Evolutionary conservation across 202 grass and related monocot genomes (phyloP).

Genomic region (Alloteropsis angusta): DNA sequence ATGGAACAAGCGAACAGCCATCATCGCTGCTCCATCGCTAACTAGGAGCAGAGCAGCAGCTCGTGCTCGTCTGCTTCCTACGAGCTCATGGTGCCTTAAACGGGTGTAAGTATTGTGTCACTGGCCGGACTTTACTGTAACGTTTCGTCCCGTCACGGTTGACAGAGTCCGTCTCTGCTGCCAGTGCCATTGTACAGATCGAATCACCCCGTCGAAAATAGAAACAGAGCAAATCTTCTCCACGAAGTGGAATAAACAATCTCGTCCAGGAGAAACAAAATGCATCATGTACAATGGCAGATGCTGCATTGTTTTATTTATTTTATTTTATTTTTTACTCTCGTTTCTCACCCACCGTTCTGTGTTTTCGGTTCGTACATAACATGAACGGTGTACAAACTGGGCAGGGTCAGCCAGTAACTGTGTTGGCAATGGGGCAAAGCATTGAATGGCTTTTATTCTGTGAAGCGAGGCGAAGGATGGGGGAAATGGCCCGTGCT

Average conservation of each 20-base stretch:
- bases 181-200: background rate
- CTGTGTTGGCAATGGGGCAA: background rate
- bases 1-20: background rate
- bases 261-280: background rate
- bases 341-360: background rate
- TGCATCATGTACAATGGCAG: background rate
- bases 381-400: background rate
- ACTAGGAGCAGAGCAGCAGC: background rate
- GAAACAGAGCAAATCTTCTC: background rate
- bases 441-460: conserved; percentile 26
- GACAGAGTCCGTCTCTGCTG: background rate
- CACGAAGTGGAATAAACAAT: background rate
- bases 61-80: background rate
- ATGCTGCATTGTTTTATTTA: background rate
- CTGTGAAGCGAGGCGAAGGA: background rate
- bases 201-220: background rate
- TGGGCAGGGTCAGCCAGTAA: background rate
- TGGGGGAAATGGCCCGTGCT: background rate
- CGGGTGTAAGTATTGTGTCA: background rate
- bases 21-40: background rate
- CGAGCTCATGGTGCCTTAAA: background rate
- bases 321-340: background rate
- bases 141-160: background rate
- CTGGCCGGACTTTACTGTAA: background rate
- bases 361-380: background rate